phyloP scores from a whole-genome alignment of 2,329 filamentous ascomycete species.

The Alternaria ventricosa region DNA sequence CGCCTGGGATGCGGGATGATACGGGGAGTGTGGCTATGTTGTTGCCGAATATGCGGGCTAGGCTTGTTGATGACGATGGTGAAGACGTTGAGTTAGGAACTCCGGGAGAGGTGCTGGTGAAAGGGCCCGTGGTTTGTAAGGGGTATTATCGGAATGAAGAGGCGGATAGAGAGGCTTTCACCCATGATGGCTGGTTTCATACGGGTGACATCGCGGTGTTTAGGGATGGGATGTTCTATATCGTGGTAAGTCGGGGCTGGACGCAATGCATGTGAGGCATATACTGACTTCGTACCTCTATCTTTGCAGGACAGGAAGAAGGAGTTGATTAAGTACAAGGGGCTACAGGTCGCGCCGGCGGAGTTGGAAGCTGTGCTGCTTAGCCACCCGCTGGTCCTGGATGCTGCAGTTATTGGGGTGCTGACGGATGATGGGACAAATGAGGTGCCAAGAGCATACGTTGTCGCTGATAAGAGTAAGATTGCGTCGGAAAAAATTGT shows the following conservation, averaged over 20 bases:
- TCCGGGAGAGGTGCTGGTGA: slow-evolving; percentile 44
- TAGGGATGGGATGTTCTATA: slow-evolving; percentile 49
- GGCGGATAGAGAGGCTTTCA: slow-evolving; percentile 40
- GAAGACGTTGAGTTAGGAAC: slow-evolving; percentile 39
- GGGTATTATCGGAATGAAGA: slow-evolving; percentile 47
- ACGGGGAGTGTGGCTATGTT: slow-evolving; percentile 57
- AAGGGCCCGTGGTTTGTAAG: slow-evolving; percentile 46
- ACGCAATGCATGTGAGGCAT: background rate
- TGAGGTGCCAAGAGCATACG: slow-evolving; percentile 53
- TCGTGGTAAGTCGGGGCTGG: slow-evolving; percentile 30
- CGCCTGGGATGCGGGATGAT: slow-evolving; percentile 50
- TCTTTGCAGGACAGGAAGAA: slow-evolving; percentile 43
- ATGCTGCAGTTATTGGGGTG: slow-evolving; percentile 57
- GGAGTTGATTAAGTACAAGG: slow-evolving; percentile 59
- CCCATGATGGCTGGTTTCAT: slow-evolving; percentile 43
- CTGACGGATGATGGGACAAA: slow-evolving; percentile 44
- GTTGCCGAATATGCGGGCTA: slow-evolving; percentile 47
- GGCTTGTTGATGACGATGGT: slow-evolving; percentile 46
- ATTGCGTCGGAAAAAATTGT: slow-evolving; percentile 41
- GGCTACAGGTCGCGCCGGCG: slow-evolving; percentile 57
- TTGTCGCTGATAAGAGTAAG: slow-evolving; percentile 47
- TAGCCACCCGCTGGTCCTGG: slow-evolving; percentile 49
- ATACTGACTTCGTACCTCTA: background rate
- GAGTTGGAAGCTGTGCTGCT: slow-evolving; percentile 57
- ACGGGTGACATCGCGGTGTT: slow-evolving; percentile 50